These are phyloP conservation scores for Chytriomyces hyalinus DNA, from an alignment of 192 early-diverging fungal species.

Conservation along the genomic window DNA sequence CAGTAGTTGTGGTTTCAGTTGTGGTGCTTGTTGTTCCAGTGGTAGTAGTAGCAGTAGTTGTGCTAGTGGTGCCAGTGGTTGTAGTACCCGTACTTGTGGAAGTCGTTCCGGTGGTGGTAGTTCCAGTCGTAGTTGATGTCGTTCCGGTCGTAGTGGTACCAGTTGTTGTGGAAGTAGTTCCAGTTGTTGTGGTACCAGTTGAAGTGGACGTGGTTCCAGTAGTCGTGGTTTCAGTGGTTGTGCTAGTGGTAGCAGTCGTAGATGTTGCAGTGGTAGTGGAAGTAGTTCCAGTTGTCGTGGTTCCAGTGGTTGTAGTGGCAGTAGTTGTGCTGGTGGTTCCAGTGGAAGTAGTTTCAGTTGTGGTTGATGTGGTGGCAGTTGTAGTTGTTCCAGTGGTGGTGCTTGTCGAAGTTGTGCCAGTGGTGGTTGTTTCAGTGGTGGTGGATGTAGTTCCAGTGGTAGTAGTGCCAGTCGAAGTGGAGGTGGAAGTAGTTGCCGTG, in stretches of 20 bases:
- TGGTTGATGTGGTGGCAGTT: neutral
- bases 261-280: conserved; percentile 7
- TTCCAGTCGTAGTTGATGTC: neutral
- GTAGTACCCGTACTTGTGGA: neutral
- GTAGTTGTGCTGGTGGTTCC: neutral
- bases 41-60: neutral
- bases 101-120: neutral
- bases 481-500: neutral
- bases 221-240: neutral
- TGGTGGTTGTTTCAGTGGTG: neutral
- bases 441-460: conserved; percentile 1
- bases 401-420: conserved; percentile 4
- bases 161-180: conserved; percentile 7
- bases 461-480: neutral
- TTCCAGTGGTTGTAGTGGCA: neutral
- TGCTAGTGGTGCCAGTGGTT: neutral
- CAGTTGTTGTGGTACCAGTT: conserved; percentile 3
- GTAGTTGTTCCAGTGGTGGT: neutral
- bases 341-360: neutral
- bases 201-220: conserved; percentile 12
- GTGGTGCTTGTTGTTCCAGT: neutral
- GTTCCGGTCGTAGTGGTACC: conserved; percentile 1
- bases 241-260: neutral
- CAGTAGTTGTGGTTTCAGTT: neutral
- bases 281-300: conserved; percentile 18